Conservation (phyloP, 331 rosid genomes). For the Malus hybrid region DNA sequence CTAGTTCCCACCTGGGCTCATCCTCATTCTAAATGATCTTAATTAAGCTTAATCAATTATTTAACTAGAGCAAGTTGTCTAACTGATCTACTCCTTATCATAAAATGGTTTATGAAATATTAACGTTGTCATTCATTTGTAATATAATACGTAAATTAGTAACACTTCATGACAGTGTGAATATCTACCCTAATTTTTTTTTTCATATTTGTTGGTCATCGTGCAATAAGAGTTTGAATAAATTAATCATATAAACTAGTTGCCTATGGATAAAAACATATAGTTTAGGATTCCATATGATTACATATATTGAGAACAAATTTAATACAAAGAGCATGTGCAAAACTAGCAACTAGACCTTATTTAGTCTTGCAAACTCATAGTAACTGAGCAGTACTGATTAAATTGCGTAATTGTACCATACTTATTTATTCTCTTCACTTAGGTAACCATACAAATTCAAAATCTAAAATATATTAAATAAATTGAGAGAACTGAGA, state of each 20-base stretch:
- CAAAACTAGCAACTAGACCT: neutral
- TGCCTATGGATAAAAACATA: neutral
- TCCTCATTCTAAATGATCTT: neutral
- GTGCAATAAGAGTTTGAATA: neutral
- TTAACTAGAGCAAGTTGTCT: neutral
- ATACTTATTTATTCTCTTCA: neutral
- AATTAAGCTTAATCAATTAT: neutral
- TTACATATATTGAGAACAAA: neutral
- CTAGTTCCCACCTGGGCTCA: neutral
- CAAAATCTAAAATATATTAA: neutral
- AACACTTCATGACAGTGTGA: too few species aligned
- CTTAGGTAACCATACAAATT: neutral
- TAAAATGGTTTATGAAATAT: too few species aligned
- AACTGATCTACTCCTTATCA: too few species aligned
- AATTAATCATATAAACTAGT: neutral
- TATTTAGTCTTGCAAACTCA: neutral
- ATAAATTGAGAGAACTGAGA: neutral
- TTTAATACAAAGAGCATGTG: neutral
- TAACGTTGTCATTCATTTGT: too few species aligned
- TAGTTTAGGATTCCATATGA: neutral
- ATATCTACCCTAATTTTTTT: too few species aligned
- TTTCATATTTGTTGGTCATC: neutral
- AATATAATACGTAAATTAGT: neutral
- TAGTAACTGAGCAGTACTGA: neutral
- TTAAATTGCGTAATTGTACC: neutral